Evolutionary conservation across 2,329 filamentous ascomycete species (phyloP), one percentile per base, ranked within the genome.

Genomic region (Botryotinia convoluta): DNA sequence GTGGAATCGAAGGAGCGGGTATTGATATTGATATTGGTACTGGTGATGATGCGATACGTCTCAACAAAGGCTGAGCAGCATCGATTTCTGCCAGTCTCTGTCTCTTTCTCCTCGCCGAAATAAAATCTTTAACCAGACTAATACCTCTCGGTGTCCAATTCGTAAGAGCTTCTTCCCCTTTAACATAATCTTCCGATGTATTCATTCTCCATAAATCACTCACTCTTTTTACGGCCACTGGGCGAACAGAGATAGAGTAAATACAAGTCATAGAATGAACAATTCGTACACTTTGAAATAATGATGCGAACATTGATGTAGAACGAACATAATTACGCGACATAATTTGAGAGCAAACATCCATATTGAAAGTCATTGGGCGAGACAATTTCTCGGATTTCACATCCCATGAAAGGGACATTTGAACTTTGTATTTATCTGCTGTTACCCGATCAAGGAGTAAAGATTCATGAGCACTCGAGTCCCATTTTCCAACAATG

Each of bases 161-260:
- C 3, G 87, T 90, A 57, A 99, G 85, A 67, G 91, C 87, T 82
- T 99, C 96, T 83, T 99, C 95, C 72, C 96, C 96, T 82, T 97
- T 98, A 78, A 99, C 93, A 80, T 98, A 98, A 81, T 97, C 94
- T 79, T 97, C 92, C 74, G 93, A 91, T 26, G 95, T 98, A 82
- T 94, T 97, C 90, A 98, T 94, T 72, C 96, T 90, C 96, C 96
- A 99, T 20, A 99, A 86, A 81, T 99, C 96, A 4, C 94, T 94
- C 0, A 94, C 93, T 64, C 93, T 89, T 83, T 98, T 98, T 69
- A 97, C 94, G 4, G 94, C 94, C 12, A 93, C 91, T 0, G 96
- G 96, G 44, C 94, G 91, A 82, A 98, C 91, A 9, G 91, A 91
- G 68, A 98, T 85, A 1, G 93, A 94, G 83, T 97, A 99, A 74